Conservation (phyloP, 163 green algal species). For the Prototheca stagnorum region DNA sequence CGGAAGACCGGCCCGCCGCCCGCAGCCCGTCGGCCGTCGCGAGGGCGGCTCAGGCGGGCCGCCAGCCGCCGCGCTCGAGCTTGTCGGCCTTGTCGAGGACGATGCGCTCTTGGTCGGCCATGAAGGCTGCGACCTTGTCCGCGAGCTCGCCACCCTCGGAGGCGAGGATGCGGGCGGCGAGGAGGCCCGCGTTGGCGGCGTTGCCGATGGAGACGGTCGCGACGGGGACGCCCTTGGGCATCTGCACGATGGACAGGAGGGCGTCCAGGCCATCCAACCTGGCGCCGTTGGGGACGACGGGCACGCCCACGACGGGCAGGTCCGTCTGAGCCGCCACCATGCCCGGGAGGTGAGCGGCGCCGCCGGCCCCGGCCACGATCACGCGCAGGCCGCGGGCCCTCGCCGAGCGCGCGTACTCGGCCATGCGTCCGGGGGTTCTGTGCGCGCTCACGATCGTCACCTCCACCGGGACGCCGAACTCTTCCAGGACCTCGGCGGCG, state of each 20-base stretch:
- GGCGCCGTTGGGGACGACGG: constrained; percentile 59
- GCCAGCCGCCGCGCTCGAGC: constrained; percentile 58
- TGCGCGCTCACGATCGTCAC: constrained; percentile 88
- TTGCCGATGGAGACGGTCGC: constrained; percentile 93
- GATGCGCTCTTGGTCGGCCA: too few species aligned
- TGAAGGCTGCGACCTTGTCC: too few species aligned
- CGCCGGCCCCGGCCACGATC: constrained; percentile 75
- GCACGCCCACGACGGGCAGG: constrained; percentile 91
- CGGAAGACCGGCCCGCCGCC: too few species aligned
- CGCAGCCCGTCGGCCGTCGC: too few species aligned
- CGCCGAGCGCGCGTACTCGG: constrained; percentile 73
- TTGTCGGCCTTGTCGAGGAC: constrained; percentile 56
- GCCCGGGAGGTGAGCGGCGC: constrained; percentile 89
- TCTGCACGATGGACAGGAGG: constrained; percentile 83
- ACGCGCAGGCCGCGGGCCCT: constrained; percentile 54
- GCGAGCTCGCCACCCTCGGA: too few species aligned
- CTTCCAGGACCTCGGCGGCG: constrained; percentile 60
- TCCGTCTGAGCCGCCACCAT: constrained; percentile 94
- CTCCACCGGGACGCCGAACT: constrained; percentile 76
- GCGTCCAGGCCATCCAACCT: constrained; percentile 88
- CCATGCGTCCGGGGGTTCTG: constrained; percentile 82
- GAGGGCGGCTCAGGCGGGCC: too few species aligned
- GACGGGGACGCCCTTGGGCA: constrained; percentile 67
- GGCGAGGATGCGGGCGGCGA: constrained; percentile 81
- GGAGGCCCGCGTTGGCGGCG: constrained; percentile 78